phyloP scores from a whole-genome alignment of 257 asterid species.

The Plantago ovata region DNA sequence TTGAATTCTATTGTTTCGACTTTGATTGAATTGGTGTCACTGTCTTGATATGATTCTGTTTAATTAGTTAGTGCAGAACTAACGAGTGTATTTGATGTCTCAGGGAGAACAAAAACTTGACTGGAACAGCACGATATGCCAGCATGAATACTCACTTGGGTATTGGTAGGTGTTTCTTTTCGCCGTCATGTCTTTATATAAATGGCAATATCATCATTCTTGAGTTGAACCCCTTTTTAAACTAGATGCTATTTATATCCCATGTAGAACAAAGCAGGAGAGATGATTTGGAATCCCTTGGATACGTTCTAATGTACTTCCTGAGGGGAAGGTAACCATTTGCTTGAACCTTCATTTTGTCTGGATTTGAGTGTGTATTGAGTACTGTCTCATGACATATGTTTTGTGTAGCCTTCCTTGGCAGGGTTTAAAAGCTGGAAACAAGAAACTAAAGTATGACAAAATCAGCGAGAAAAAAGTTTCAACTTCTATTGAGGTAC shows the following conservation, averaged over 20 bases:
- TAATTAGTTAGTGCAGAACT: not conserved
- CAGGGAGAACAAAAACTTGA: conserved; percentile 96
- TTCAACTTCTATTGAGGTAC: conserved; percentile 95
- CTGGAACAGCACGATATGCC: conserved; percentile 98
- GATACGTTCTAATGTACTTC: conserved; percentile 91
- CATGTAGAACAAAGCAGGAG: conserved; percentile 91
- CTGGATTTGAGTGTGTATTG: conserved; percentile 21
- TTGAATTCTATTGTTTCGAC: not conserved
- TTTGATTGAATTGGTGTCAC: not conserved
- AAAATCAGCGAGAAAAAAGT: conserved; percentile 92
- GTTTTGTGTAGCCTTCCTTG: conserved; percentile 36
- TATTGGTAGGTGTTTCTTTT: conserved; percentile 50
- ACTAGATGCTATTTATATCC: conserved; percentile 17
- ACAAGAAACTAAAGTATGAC: conserved; percentile 91
- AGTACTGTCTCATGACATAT: conserved; percentile 33
- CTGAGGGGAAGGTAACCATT: conserved; percentile 76
- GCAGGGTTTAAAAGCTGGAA: conserved; percentile 73
- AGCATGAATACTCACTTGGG: conserved; percentile 99
- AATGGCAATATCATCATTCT: conserved; percentile 1
- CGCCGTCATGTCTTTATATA: not conserved
- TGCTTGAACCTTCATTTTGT: conserved; percentile 5
- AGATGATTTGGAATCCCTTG: conserved; percentile 98
- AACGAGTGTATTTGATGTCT: conserved; percentile 18
- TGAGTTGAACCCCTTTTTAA: conserved; percentile 10
- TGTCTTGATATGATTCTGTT: not conserved